Evolutionary conservation across 1,284 basidiomycete species (phyloP), one percentile per base, ranked within the genome.

Genomic region (Neotropicomus parvogracilis): DNA sequence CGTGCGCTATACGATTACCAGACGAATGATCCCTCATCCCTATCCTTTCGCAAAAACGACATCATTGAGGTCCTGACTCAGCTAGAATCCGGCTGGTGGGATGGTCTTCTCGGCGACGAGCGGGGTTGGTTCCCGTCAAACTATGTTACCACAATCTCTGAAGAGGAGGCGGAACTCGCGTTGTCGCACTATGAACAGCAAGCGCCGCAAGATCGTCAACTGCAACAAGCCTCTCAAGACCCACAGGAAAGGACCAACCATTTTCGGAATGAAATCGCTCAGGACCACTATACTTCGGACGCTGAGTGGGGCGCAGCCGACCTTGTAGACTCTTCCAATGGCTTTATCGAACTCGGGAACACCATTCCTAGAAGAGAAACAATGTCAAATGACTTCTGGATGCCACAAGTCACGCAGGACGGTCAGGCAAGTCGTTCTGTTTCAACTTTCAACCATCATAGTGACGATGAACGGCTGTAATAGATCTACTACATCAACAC

Each of bases 51-150:
- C 50, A 83, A 81, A 57, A 88, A 87, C 55, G 93, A 97, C 63
- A 79, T 98, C 55, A 97, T 99, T 59, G 93, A 98, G 68, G 92
- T 99, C 46, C 77, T 97, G 44, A 92, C 88, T 7, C 85, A 88
- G 64, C 81, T 97, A 46, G 89, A 91, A 40, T 91, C 88, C 5
- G 95, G 95, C 14, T 99, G 95, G 95, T 99, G 95, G 95, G 97
- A 99, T 69, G 95, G 97, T 8, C 75, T 98, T 52, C 75, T 97
- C 28, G 85, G 86, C 46, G 85, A 87, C 47, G 84, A 89, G 65
- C 82, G 95, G 44, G 95, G 95, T 38, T 98, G 95, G 95, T 97
- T 99, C 69, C 95, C 95, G 12, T 93, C 89, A 56, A 99, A 98
- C 73, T 97, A 95, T 71, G 93, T 97, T 38, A 74, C 78, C 40